A percentile compares a stretch with the other conserved stretches of the same genome.
phyloP scores from a whole-genome alignment of 768 basidiomycete genomes.

The Podaxis sp. region DNA sequence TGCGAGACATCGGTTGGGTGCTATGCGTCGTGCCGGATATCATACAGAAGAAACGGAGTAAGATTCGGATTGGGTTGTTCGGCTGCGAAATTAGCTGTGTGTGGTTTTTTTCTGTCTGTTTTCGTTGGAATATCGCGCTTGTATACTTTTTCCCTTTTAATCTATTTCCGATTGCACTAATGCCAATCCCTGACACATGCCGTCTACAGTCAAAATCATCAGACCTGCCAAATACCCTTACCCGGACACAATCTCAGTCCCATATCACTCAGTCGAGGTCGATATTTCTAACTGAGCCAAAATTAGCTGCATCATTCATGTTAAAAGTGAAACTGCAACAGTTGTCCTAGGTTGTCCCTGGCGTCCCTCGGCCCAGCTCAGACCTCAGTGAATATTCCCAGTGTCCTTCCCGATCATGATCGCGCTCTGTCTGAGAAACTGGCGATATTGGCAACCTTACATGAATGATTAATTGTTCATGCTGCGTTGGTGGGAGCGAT shows the following conservation, averaged over 20 bases:
- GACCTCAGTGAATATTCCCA: too few species aligned
- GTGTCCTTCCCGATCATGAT: too few species aligned
- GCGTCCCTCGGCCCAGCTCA: not conserved
- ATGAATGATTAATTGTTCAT: not conserved
- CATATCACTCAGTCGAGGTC: not conserved
- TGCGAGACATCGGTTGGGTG: constrained; percentile 77
- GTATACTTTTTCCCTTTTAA: not conserved
- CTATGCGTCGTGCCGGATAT: constrained; percentile 87
- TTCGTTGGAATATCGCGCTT: not conserved
- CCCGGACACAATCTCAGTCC: not conserved
- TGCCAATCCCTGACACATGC: not conserved
- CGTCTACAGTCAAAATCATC: not conserved
- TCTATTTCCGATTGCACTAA: constrained; percentile 2
- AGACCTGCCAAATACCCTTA: not conserved
- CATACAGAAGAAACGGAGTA: constrained; percentile 83
- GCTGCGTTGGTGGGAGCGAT: too few species aligned
- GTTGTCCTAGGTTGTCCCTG: not conserved
- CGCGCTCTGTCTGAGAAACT: too few species aligned
- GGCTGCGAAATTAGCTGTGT: not conserved
- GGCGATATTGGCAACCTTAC: too few species aligned
- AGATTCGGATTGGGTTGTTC: constrained; percentile 2
- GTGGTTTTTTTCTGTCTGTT: not conserved
- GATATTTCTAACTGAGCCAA: not conserved
- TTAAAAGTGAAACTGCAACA: not conserved
- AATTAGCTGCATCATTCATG: not conserved